Evolutionary conservation across 202 grass and related monocot genomes (phyloP), one percentile per base, ranked within the genome.

Genomic region (Bolboschoenoplectus hybrid): DNA sequence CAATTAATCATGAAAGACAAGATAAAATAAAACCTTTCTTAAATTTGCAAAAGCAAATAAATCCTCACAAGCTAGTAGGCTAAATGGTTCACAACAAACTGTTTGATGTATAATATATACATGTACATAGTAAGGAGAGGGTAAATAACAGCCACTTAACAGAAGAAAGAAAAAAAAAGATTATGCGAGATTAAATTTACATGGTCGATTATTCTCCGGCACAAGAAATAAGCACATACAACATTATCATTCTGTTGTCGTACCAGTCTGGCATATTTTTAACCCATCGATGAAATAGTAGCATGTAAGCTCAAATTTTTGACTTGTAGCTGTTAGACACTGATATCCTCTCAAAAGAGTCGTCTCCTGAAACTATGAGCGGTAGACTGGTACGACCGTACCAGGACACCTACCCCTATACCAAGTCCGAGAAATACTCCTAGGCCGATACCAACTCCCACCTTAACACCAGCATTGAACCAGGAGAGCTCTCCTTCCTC

Each of bases 391-490:
- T 98, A 95, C 1, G 96, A 95, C 6, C 89, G 90, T 83, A 63
- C 87, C 62, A 95, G 87, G 56, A 98, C 87, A 0, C 91, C 82
- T 9, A 94, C 91, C 6, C 96, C 86, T 46, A 98, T 85, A 81
- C 95, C 95, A 26, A 97, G 85, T 38, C 93, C 93, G 12, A 98
- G 84, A 63, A 86, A 93, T 85, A 98, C 92, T 79, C 95, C 93
- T 41, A 98, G 50, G 19, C 93, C 88, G 35, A 95, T 91, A 38
- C 90, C 91, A n/a, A 98, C 91, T 71, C 96, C 91, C 40, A 98
- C 90, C 73, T 93, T 90, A 46, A 95, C 86, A 46, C 96, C 96
- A 14, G 93, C 89, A 63, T 88, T 95, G 89, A 98, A 95, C 96
- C 93, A 95, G 2, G 96, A 89, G 45, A 95, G 60, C 47, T 89